Evolutionary conservation across 148 eudicot species (phyloP).

Genomic region (Nyssa sinensis): DNA sequence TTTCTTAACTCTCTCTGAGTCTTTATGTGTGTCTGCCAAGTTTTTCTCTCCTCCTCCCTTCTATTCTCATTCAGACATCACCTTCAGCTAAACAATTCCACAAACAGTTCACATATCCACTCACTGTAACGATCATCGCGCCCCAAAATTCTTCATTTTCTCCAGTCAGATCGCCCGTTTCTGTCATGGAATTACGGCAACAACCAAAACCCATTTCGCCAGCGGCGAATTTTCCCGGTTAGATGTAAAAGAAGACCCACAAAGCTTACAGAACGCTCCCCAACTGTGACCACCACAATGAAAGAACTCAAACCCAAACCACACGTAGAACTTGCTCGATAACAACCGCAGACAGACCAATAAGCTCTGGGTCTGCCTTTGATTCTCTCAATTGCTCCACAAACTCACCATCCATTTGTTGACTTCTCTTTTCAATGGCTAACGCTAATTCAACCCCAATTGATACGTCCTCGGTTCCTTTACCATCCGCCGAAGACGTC

Average conservation of each 20-base stretch:
- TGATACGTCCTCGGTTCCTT: conserved; percentile 16
- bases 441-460: conserved; percentile 13
- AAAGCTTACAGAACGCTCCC: neutral
- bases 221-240: conserved; percentile 5
- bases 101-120: neutral
- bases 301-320: neutral
- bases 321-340: neutral
- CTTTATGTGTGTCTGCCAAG: neutral
- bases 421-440: conserved; percentile 19
- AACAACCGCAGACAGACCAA: neutral
- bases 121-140: neutral
- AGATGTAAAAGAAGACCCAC: neutral
- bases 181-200: conserved; percentile 21
- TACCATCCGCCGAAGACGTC: conserved; percentile 4
- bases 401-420: neutral
- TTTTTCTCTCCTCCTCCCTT: neutral
- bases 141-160: neutral
- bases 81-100: conserved; percentile 17
- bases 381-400: neutral
- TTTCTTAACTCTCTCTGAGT: neutral
- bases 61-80: conserved; percentile 3
- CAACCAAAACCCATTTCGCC: conserved; percentile 3
- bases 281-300: neutral
- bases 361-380: neutral
- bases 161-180: conserved; percentile 14